Evolutionary conservation across 2,329 filamentous ascomycete species (phyloP).

Genomic region (Sporothrix brasiliensis): DNA sequence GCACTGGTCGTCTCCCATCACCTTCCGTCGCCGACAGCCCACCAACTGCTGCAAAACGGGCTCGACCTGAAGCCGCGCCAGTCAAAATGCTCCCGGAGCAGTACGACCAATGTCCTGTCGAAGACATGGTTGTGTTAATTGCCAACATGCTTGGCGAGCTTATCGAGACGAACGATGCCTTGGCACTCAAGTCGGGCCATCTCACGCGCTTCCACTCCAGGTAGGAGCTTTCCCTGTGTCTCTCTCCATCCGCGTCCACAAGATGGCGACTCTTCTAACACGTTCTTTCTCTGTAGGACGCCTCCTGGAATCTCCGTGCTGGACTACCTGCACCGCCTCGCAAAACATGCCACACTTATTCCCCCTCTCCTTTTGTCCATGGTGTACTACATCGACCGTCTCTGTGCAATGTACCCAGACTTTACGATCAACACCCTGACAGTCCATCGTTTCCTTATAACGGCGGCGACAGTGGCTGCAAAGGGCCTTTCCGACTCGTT

Average conservation of each 20-base stretch:
- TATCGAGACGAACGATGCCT: slow-evolving; percentile 86
- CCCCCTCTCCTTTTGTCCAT: slow-evolving; percentile 95
- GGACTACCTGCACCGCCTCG: slow-evolving; percentile 90
- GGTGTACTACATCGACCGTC: slow-evolving; percentile 97
- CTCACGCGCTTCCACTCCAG: slow-evolving; percentile 94
- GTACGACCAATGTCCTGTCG: slow-evolving; percentile 80
- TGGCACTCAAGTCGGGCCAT: slow-evolving; percentile 81
- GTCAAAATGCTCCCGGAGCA: slow-evolving; percentile 66
- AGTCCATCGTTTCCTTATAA: slow-evolving; percentile 95
- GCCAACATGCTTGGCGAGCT: slow-evolving; percentile 95
- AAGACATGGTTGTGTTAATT: slow-evolving; percentile 87
- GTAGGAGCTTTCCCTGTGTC: slow-evolving; percentile 48
- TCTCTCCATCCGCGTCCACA: too few relatives aligned
- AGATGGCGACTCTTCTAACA: not conserved
- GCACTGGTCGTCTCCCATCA: slow-evolving; percentile 35
- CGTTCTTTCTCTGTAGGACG: slow-evolving; percentile 47
- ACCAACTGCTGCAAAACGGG: slow-evolving; percentile 53
- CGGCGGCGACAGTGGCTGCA: slow-evolving; percentile 89
- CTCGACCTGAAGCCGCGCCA: slow-evolving; percentile 53
- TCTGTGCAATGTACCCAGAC: slow-evolving; percentile 87
- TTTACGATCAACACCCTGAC: slow-evolving; percentile 97
- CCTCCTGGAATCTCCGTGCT: slow-evolving; percentile 89
- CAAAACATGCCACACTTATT: slow-evolving; percentile 89
- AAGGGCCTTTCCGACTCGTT: slow-evolving; percentile 97
- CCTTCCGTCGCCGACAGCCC: slow-evolving; percentile 34